Evolutionary conservation across 768 basidiomycete species (phyloP), one percentile per base, ranked within the genome.

Genomic region (Amanita rimosa): DNA sequence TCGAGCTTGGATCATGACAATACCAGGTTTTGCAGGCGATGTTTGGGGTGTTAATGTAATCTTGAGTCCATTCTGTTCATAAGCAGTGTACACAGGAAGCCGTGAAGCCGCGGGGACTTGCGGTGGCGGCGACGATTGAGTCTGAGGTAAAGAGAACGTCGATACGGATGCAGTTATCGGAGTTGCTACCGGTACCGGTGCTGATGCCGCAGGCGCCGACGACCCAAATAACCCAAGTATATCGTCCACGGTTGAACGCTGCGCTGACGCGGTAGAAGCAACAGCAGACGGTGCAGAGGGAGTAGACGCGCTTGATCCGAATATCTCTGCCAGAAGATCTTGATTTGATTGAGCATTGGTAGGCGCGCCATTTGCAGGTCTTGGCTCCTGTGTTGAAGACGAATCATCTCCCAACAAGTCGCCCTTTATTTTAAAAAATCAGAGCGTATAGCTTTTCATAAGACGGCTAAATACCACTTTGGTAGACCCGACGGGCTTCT

Each of bases 401-500:
- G 64, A 42, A 29, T 96, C 92, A 50, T 91, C 91, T 14, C 87
- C 93, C 35, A 94, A 71, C 0, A 96, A 76, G 64, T 96, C 90
- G 24, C 55, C 66, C 78, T 84, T 59, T 62, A 14, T 44, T n/a
- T n/a, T n/a, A 38, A 22, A 42, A 46, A 44, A 49, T 40, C 34
- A 4, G 48, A 52, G 48, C 50, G 5, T 37, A 14, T 42, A 17
- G 5, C 27, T 35, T 14, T 13, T 36, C 17, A 60, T 74, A 21
- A 22, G 39, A 27, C 37, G 3, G 16, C 21, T 56, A 84, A 85
- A 52, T 92, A 89, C 85, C 13, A 79, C 75, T 58, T 79, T 73
- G 0, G 92, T 89, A 1, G 93, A 93, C 3, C 95, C 96, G 26
- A 99, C 96, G 31, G 90, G 88, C 59, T 93, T 91, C 60, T 92